Conservation (phyloP, 2,329 filamentous ascomycete species). For the Neurospora sp. region DNA sequence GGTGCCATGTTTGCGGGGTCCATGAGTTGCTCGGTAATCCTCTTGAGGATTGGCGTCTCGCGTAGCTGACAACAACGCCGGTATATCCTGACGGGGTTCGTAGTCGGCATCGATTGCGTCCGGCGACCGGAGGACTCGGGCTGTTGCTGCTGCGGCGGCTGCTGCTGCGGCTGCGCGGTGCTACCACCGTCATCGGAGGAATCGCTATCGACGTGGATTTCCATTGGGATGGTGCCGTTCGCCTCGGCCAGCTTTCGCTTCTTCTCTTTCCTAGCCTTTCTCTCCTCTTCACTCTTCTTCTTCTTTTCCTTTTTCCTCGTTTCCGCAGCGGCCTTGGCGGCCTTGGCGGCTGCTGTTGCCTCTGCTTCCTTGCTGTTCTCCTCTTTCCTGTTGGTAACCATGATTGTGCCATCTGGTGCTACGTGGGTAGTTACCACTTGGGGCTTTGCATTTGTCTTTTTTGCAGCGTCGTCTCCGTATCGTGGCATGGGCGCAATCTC, state of each 20-base stretch:
- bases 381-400: slow-evolving; percentile 29
- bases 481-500: slow-evolving; percentile 85
- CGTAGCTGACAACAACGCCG: slow-evolving; percentile 86
- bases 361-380: slow-evolving; percentile 12
- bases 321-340: slow-evolving; percentile 19
- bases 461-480: slow-evolving; percentile 52
- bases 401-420: slow-evolving; percentile 29
- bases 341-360: slow-evolving; percentile 17
- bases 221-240: slow-evolving; percentile 77
- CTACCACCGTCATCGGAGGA: slow-evolving; percentile 30
- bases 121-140: slow-evolving; percentile 18
- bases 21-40: slow-evolving; percentile 79
- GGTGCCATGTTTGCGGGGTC: slow-evolving; percentile 55
- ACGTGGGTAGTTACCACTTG: slow-evolving; percentile 50
- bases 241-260: slow-evolving; percentile 76
- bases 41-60: slow-evolving; percentile 85
- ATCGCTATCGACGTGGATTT: slow-evolving; percentile 64
- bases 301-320: slow-evolving; percentile 90
- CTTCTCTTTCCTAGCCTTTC: slow-evolving; percentile 85
- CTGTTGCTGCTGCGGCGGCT: slow-evolving; percentile 20
- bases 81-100: slow-evolving; percentile 86
- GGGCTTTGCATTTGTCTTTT: slow-evolving; percentile 31
- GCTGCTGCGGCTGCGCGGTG: slow-evolving; percentile 15
- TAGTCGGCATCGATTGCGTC: slow-evolving; percentile 64
- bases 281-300: slow-evolving; percentile 85